These are phyloP conservation scores for Fonsecaea erecta DNA, from an alignment of 2,329 filamentous ascomycete species.

Conservation along the genomic window DNA sequence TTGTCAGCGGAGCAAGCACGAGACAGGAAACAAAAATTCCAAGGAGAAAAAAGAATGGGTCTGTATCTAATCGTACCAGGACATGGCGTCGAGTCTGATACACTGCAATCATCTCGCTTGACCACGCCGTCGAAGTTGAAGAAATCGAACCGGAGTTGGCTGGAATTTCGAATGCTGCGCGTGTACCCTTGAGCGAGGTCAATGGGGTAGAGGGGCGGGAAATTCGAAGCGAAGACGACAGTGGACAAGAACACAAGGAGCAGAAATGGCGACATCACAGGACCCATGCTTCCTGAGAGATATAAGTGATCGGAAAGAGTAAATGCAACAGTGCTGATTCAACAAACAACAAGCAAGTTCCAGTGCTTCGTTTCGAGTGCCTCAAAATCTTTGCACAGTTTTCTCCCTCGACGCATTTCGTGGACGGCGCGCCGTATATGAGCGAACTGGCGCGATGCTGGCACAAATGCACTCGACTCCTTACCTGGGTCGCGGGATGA, in stretches of 20 bases:
- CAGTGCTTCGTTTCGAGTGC: background rate
- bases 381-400: background rate
- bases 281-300: background rate
- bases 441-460: background rate
- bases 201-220: background rate
- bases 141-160: background rate
- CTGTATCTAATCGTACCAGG: background rate
- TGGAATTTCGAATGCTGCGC: background rate
- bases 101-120: background rate
- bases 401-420: background rate
- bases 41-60: too few relatives aligned
- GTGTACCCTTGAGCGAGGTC: background rate
- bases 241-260: background rate
- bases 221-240: background rate
- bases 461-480: background rate
- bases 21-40: background rate
- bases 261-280: background rate
- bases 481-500: background rate
- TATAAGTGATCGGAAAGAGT: background rate
- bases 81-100: background rate
- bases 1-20: background rate
- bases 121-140: background rate
- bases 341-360: background rate
- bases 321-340: background rate
- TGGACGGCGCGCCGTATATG: background rate